Percentiles rank a stretch among this genome's conserved stretches.
Conservation (phyloP, 2,329 filamentous ascomycete genomes). For the Rachicladosporium sp. region DNA sequence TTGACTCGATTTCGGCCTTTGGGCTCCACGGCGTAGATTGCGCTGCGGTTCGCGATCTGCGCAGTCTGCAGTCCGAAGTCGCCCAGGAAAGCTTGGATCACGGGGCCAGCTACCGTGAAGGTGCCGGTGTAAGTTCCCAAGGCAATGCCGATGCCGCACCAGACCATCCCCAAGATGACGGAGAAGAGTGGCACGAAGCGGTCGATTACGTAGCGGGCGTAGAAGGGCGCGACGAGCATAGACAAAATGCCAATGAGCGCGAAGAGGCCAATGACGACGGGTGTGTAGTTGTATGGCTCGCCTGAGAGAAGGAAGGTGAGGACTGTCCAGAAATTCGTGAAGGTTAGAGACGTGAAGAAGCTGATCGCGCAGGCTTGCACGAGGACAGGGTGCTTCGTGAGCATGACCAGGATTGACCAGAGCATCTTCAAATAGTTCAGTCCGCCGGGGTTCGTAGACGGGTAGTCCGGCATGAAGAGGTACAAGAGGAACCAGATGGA, state of each 20-base stretch:
- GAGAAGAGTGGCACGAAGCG: conserved; percentile 55
- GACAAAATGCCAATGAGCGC: conserved; percentile 62
- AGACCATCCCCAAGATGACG: conserved; percentile 48
- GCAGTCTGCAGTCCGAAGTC: conserved; percentile 63
- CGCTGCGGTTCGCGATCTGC: conserved; percentile 60
- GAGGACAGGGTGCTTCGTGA: conserved; percentile 54
- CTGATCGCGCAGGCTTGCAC: conserved; percentile 57
- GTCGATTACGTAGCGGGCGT: conserved; percentile 59
- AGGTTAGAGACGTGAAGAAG: conserved; percentile 49
- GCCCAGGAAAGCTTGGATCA: conserved; percentile 57
- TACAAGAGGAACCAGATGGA: conserved; percentile 53
- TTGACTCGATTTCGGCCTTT: conserved; percentile 64
- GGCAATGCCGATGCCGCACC: conserved; percentile 49
- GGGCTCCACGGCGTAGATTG: conserved; percentile 60
- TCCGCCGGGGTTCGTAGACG: conserved; percentile 54
- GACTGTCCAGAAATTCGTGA: conserved; percentile 62
- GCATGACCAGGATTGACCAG: conserved; percentile 50
- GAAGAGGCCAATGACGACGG: conserved; percentile 63
- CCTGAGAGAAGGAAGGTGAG: conserved; percentile 66
- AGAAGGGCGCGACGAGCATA: conserved; percentile 56
- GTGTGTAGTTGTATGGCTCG: conserved; percentile 54
- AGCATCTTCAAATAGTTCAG: conserved; percentile 56
- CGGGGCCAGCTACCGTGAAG: conserved; percentile 55
- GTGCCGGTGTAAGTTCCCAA: conserved; percentile 58
- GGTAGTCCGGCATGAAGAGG: conserved; percentile 70